Conservation (phyloP, 1,284 basidiomycete species). For the Ceratobasidium sp. region DNA sequence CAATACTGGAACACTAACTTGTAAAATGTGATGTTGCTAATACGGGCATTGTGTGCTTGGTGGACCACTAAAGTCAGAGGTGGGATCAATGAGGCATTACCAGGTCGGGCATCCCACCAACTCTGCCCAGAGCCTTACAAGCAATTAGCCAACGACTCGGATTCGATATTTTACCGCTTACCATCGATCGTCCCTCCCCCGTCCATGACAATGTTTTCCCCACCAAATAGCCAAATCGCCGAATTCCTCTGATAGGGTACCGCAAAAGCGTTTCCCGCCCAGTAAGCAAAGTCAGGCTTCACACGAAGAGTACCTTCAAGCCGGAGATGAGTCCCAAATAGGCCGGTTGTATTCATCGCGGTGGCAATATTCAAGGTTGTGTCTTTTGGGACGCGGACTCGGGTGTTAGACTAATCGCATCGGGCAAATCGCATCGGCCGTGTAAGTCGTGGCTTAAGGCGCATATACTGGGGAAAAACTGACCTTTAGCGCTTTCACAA, state of each 20-base stretch:
- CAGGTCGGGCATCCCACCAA: conserved; percentile 55
- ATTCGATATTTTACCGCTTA: conserved; percentile 57
- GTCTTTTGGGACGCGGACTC: conserved; percentile 2
- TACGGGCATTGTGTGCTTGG: conserved; percentile 61
- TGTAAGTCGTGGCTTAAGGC: not conserved
- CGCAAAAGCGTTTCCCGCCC: conserved; percentile 18
- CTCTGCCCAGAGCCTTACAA: conserved; percentile 45
- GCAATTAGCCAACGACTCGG: conserved; percentile 41
- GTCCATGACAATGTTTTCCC: conserved; percentile 61
- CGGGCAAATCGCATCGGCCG: too few relatives aligned
- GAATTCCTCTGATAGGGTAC: conserved; percentile 31
- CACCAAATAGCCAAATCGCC: conserved; percentile 55
- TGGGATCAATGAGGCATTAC: conserved; percentile 59
- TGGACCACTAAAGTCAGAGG: conserved; percentile 66
- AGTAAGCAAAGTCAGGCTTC: conserved; percentile 14
- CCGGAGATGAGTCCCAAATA: conserved; percentile 2
- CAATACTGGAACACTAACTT: conserved; percentile 30
- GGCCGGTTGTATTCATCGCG: conserved; percentile 19
- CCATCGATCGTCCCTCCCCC: conserved; percentile 67
- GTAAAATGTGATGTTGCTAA: conserved; percentile 52
- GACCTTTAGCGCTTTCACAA: conserved; percentile 14
- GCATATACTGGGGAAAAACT: not conserved
- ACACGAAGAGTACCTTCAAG: conserved; percentile 28
- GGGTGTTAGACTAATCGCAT: conserved; percentile 10
- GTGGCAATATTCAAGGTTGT: conserved; percentile 15